phyloP scores from a whole-genome alignment of 441 rosid species.

The Jatropha podagrica region DNA sequence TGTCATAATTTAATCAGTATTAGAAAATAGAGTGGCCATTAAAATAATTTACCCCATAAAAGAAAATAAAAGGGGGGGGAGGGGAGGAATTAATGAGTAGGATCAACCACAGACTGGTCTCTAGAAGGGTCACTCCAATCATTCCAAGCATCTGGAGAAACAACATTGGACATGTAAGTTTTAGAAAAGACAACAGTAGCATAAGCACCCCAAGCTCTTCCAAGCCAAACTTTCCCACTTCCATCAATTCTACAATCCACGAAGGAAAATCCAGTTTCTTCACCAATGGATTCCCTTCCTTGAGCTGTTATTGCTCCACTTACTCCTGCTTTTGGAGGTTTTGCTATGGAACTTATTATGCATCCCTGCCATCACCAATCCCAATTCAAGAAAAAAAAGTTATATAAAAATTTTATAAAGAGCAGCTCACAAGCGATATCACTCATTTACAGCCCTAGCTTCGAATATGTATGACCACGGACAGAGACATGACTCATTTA shows the following conservation, averaged over 20 bases:
- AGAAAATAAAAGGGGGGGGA: too few species aligned
- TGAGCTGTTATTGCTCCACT: constrained; percentile 87
- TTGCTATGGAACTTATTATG: constrained; percentile 59
- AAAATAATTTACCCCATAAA: too few species aligned
- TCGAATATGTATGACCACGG: too few species aligned
- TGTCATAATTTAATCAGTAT: too few species aligned
- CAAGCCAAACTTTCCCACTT: constrained; percentile 69
- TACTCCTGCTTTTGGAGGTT: constrained; percentile 34
- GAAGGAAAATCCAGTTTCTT: constrained; percentile 71
- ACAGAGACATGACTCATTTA: too few species aligned
- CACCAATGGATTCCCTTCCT: constrained; percentile 50
- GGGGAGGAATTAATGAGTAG: neutral
- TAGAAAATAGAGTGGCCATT: too few species aligned
- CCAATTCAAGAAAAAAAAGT: too few species aligned
- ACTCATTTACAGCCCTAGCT: too few species aligned
- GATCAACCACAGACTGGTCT: constrained; percentile 52
- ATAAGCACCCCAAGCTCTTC: constrained; percentile 77
- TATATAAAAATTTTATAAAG: too few species aligned
- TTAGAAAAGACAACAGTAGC: constrained; percentile 67
- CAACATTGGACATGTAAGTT: constrained; percentile 58
- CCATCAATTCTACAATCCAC: constrained; percentile 60
- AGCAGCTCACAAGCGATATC: too few species aligned
- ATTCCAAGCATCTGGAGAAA: constrained; percentile 72
- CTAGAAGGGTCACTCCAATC: constrained; percentile 61
- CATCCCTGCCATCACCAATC: constrained; percentile 50